Percentiles rank a stretch among this genome's conserved stretches.
These are phyloP conservation scores for Podospora conica DNA, from an alignment of 495 filamentous ascomycete genomes.

Conservation along the genomic window DNA sequence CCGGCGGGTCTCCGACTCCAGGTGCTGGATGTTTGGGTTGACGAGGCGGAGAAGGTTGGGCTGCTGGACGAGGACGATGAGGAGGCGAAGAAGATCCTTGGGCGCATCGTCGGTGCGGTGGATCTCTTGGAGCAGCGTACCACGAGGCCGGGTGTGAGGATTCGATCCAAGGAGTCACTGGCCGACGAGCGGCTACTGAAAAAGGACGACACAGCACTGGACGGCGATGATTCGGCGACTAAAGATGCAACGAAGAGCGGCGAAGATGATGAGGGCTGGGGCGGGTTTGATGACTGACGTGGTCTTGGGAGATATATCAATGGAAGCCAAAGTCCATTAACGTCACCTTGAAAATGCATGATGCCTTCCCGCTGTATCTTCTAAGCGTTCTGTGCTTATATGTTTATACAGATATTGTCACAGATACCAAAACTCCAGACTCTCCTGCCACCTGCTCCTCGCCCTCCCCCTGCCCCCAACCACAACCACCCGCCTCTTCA, in stretches of 20 bases:
- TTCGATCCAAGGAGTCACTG: conserved; percentile 63
- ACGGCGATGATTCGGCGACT: conserved; percentile 22
- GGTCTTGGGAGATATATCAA: neutral
- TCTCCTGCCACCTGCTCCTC: neutral
- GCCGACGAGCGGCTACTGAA: conserved; percentile 61
- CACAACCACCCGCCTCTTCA: too few species aligned
- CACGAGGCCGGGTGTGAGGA: conserved; percentile 66
- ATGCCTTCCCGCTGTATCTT: neutral
- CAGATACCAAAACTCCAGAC: neutral
- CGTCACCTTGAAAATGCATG: neutral
- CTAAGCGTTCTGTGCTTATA: neutral
- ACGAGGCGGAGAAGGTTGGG: conserved; percentile 69
- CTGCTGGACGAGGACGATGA: conserved; percentile 43
- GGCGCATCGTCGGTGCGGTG: conserved; percentile 31
- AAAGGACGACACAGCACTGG: conserved; percentile 27
- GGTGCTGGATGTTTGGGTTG: conserved; percentile 83
- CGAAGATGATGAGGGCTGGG: conserved; percentile 53
- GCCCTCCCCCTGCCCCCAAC: neutral
- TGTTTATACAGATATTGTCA: neutral
- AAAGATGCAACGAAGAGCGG: conserved; percentile 26
- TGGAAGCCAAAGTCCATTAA: neutral
- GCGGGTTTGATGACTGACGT: conserved; percentile 60
- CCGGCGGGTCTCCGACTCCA: conserved; percentile 84
- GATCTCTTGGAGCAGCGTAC: conserved; percentile 42
- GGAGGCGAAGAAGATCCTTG: conserved; percentile 29